Conservation (phyloP, 2,329 filamentous ascomycete species). For the Botrytis byssoidea region DNA sequence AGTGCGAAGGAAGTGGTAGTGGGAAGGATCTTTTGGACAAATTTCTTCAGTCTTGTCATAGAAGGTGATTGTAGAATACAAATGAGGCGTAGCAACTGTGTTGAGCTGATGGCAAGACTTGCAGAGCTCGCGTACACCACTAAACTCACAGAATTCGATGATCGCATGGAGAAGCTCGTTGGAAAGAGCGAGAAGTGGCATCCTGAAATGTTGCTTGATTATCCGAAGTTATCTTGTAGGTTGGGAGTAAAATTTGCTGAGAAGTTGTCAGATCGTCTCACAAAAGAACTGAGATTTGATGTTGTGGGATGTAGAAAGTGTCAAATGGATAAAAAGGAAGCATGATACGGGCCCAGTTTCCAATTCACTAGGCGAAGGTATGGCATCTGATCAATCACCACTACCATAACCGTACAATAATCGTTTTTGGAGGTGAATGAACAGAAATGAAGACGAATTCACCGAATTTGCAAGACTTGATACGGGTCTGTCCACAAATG, state of each 20-base stretch:
- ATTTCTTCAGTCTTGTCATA: neutral
- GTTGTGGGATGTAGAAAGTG: neutral
- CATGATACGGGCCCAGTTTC: neutral
- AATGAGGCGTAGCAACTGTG: neutral
- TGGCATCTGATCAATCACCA: neutral
- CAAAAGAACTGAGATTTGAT: too few relatives aligned
- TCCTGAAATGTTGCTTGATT: conserved; percentile 8
- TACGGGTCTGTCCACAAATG: neutral
- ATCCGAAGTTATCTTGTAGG: too few relatives aligned
- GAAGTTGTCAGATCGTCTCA: neutral
- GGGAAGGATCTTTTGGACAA: neutral
- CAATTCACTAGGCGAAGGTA: neutral
- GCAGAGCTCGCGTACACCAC: conserved; percentile 47
- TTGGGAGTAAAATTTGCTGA: neutral
- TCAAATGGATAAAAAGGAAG: neutral
- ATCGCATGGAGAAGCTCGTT: conserved; percentile 45
- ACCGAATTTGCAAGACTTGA: neutral
- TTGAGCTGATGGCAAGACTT: conserved; percentile 20
- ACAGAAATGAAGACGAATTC: neutral
- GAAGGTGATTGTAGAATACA: neutral
- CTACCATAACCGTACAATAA: neutral
- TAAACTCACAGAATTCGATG: conserved; percentile 42
- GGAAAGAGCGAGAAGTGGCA: conserved; percentile 36
- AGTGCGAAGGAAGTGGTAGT: neutral
- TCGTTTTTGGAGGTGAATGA: neutral